These are phyloP conservation scores for Tremellales sp. DNA, from an alignment of 1,284 basidiomycete genomes.

Conservation along the genomic window DNA sequence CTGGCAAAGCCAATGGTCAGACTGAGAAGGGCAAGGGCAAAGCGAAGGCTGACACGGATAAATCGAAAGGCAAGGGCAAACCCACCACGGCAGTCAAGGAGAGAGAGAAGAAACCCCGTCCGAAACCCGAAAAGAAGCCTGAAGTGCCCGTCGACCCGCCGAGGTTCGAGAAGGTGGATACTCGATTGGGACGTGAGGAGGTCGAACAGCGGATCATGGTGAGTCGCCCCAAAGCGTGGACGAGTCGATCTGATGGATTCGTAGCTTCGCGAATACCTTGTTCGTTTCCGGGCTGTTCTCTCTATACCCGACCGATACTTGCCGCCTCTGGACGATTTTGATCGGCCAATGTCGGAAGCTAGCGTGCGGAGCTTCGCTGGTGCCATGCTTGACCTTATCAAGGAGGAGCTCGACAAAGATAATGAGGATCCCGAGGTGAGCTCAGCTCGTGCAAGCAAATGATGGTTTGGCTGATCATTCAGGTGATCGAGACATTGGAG, in stretches of 20 bases:
- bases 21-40: slow-evolving; percentile 1
- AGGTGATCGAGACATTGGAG: slow-evolving; percentile 16
- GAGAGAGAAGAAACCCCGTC: slow-evolving; percentile 9
- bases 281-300: slow-evolving; percentile 31
- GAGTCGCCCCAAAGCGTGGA: slow-evolving; percentile 3
- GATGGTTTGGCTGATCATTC: too few species aligned
- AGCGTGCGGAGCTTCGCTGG: slow-evolving; percentile 33
- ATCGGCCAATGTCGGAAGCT: slow-evolving; percentile 37
- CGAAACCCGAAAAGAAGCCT: slow-evolving; percentile 14
- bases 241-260: slow-evolving; percentile 15
- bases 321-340: slow-evolving; percentile 40
- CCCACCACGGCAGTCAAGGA: slow-evolving; percentile 3
- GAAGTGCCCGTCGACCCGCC: slow-evolving; percentile 22
- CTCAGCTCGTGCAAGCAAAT: too few species aligned
- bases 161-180: slow-evolving; percentile 29
- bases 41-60: background rate
- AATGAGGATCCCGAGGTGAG: slow-evolving; percentile 20
- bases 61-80: slow-evolving; percentile 4
- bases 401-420: slow-evolving; percentile 14
- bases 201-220: slow-evolving; percentile 35
- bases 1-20: background rate
- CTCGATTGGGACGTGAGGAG: slow-evolving; percentile 24
- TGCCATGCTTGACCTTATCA: slow-evolving; percentile 33
- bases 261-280: slow-evolving; percentile 41
- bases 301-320: slow-evolving; percentile 33